These are phyloP conservation scores for Malania oleifera DNA, from an alignment of 164 flowering plant genomes.

Conservation along the genomic window DNA sequence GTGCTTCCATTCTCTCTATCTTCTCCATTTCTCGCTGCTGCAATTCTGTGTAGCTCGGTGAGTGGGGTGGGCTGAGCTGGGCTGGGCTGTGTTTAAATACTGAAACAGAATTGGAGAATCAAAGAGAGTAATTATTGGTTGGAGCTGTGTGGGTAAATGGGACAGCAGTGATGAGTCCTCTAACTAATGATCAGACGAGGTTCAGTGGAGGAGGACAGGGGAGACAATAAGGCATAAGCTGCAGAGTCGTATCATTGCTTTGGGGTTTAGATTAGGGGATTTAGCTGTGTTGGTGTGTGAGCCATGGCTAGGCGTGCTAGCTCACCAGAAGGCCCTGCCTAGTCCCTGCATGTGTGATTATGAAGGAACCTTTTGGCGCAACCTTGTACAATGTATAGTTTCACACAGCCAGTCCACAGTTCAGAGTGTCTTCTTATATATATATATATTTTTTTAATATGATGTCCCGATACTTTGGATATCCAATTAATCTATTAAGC, in stretches of 20 bases:
- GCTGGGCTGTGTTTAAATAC: too few relatives aligned
- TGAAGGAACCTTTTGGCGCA: too few relatives aligned
- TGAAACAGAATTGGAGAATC: too few relatives aligned
- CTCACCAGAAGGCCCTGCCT: background rate
- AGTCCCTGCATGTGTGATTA: background rate
- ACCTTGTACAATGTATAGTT: too few relatives aligned
- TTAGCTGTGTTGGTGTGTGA: conserved; percentile 7
- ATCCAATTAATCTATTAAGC: too few relatives aligned
- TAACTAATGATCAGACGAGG: conserved; percentile 8
- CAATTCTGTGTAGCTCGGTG: background rate
- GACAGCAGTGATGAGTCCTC: background rate
- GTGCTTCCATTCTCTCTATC: background rate
- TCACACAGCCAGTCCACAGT: too few relatives aligned
- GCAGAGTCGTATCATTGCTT: conserved; percentile 6
- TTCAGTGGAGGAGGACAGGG: conserved; percentile 10
- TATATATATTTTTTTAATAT: too few relatives aligned
- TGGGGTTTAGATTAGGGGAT: background rate
- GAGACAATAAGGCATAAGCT: conserved; percentile 24
- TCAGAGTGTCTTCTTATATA: too few relatives aligned
- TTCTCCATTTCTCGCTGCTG: background rate
- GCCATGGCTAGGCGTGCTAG: background rate
- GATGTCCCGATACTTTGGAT: too few relatives aligned
- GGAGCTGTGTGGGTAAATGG: too few relatives aligned
- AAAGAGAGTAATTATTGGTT: too few relatives aligned
- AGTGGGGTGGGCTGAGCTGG: background rate